phyloP scores from a whole-genome alignment of 495 filamentous ascomycete species.

The Coniosporium apollinis region DNA sequence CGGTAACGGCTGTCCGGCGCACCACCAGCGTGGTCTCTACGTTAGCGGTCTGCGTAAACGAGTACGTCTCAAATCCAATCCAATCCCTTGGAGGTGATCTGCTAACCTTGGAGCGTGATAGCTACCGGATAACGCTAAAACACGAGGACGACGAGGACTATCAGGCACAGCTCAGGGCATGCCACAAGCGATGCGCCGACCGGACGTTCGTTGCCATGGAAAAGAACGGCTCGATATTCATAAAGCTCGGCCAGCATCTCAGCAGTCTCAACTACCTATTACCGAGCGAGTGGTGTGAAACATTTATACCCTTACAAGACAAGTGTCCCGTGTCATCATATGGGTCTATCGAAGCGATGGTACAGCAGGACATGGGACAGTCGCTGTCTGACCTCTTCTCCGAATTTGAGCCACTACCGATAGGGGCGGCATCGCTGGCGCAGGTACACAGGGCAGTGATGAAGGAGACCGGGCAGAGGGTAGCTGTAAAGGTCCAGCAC shows the following conservation, averaged over 20 bases:
- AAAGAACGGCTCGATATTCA: slow-evolving; percentile 93
- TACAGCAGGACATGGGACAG: slow-evolving; percentile 62
- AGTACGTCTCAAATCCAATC: too few relatives aligned
- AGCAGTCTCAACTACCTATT: slow-evolving; percentile 95
- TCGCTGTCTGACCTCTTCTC: slow-evolving; percentile 70
- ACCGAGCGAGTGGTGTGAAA: slow-evolving; percentile 85
- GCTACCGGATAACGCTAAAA: slow-evolving; percentile 71
- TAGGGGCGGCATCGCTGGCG: slow-evolving; percentile 85
- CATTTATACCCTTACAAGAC: slow-evolving; percentile 93
- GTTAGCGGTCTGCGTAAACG: slow-evolving; percentile 70
- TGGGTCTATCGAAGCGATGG: slow-evolving; percentile 76
- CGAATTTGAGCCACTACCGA: slow-evolving; percentile 60
- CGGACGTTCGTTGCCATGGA: slow-evolving; percentile 76
- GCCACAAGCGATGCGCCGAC: slow-evolving; percentile 84
- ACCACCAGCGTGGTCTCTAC: slow-evolving; percentile 64
- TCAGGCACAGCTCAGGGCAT: slow-evolving; percentile 52
- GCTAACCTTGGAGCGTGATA: too few relatives aligned
- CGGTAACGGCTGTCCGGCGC: slow-evolving; percentile 55
- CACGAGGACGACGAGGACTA: slow-evolving; percentile 43
- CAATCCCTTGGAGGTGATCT: too few relatives aligned
- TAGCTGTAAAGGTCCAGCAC: slow-evolving; percentile 98
- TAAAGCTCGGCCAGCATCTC: slow-evolving; percentile 93
- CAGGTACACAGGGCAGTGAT: slow-evolving; percentile 89
- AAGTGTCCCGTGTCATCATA: slow-evolving; percentile 85
- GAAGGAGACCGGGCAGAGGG: slow-evolving; percentile 66